Evolutionary conservation across 202 grass and related monocot species (phyloP), one percentile per base, ranked within the genome.

Genomic region (Alloteropsis angusta): DNA sequence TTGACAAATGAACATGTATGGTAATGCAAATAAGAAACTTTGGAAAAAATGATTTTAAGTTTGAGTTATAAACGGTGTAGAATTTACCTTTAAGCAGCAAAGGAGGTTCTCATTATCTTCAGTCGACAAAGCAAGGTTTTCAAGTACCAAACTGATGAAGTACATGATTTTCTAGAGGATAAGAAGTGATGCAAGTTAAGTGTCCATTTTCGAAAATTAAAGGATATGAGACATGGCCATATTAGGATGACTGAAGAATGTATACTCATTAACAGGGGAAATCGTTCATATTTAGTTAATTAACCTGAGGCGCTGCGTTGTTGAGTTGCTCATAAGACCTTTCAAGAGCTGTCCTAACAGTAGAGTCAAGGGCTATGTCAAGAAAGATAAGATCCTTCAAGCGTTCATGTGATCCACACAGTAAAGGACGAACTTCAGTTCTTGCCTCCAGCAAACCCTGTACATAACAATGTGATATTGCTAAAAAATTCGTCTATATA

Each of bases 331-430:
- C 88, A 62, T 97, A 93, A 63, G 80, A 87, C 75, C 93, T 93
- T 81, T 97, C 93, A 79, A 89, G 71, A 81, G 86, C 88, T 73
- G 90, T 91, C 60, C 93, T 89, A 43, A 93, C 85, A 50, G 93
- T 93, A 56, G 90, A 93, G 82, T 97, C 93, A 81, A 97, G 88
- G 74, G 93, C 86, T 78, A 93, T 87, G 82, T 97, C 93, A 82
- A 97, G 89, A 87, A 97, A 93, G 60, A 97, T 85, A 42, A 97
- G 81, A 85, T 97, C 93, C 65, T 97, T 97, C 75, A 89, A 60
- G 75, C 90, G 90, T 72, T 97, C 90, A 41, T 86, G 80, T 34
- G 93, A 84, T 11, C 43, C 84, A 52, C 76, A 78, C 26, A 97
- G 88, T 59, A 93, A 87, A 45, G 78, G 93, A 45, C 68, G 65